A percentile compares a stretch with the other conserved stretches of the same genome.
Evolutionary conservation across 805 yeast genomes (phyloP).

Genomic region (Candida germanica): DNA sequence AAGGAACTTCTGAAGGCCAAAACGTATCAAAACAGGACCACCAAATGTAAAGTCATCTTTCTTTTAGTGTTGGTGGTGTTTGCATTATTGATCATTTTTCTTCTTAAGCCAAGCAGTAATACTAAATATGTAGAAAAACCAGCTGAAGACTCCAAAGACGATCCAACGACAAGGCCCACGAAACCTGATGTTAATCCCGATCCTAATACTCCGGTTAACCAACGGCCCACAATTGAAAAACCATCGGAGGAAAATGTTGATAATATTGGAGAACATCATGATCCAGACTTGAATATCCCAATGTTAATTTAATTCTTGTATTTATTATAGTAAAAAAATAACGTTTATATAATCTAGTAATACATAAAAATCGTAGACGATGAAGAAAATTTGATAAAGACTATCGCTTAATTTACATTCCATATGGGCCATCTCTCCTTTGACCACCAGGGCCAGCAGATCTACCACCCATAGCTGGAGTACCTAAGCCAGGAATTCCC

Average conservation of each 20-base stretch:
- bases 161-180: too few species aligned
- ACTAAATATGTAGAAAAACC: conserved; percentile 23
- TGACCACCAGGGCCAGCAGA: conserved; percentile 4
- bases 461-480: conserved; percentile 1
- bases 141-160: neutral
- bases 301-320: too few species aligned
- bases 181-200: neutral
- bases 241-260: conserved; percentile 5
- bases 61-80: conserved; percentile 68
- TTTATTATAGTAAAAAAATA: too few species aligned
- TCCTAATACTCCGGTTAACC: neutral
- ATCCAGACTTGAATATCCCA: conserved; percentile 1
- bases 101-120: conserved; percentile 56
- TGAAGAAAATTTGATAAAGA: too few species aligned
- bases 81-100: conserved; percentile 63
- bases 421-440: conserved; percentile 11
- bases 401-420: too few species aligned
- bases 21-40: conserved; percentile 79
- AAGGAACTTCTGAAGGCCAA: conserved; percentile 75
- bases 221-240: conserved; percentile 12
- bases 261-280: conserved; percentile 1
- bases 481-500: conserved; percentile 8
- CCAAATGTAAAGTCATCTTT: conserved; percentile 84
- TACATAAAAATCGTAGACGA: too few species aligned
- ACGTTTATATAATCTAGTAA: too few species aligned